phyloP scores from a whole-genome alignment of 192 early-diverging fungal species.

The Endogone sp. region DNA sequence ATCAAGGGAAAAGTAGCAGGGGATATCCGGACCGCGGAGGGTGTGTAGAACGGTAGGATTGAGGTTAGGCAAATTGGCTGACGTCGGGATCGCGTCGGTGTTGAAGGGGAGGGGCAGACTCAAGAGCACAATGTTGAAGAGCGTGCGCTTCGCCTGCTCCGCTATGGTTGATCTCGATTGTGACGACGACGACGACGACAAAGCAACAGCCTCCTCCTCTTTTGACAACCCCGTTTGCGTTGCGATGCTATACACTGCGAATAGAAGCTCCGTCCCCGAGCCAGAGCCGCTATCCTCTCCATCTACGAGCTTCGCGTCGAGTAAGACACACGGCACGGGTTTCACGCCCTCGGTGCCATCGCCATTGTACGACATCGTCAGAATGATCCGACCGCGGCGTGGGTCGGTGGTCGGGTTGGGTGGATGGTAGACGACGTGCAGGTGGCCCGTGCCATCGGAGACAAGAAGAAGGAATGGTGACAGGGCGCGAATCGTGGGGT shows the following conservation, averaged over 20 bases:
- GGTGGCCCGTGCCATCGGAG: slow-evolving; percentile 28
- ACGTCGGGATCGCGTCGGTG: not conserved
- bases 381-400: slow-evolving; percentile 3
- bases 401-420: slow-evolving; percentile 2
- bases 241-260: slow-evolving; percentile 11
- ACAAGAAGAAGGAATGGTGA: slow-evolving; percentile 17
- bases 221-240: not conserved
- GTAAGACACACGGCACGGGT: slow-evolving; percentile 27
- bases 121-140: slow-evolving; percentile 18
- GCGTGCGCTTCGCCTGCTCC: slow-evolving; percentile 1
- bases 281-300: too few relatives aligned
- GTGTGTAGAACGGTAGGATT: slow-evolving; percentile 25
- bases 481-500: slow-evolving; percentile 28
- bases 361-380: slow-evolving; percentile 14
- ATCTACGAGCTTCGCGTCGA: slow-evolving; percentile 22
- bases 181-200: slow-evolving; percentile 21
- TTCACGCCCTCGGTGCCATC: slow-evolving; percentile 20
- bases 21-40: slow-evolving; percentile 45
- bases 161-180: not conserved
- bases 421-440: slow-evolving; percentile 19
- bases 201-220: slow-evolving; percentile 29
- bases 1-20: slow-evolving; percentile 45
- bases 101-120: not conserved
- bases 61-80: slow-evolving; percentile 15
- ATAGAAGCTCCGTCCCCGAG: slow-evolving; percentile 5